Percentiles rank a stretch among this genome's conserved stretches.
These are phyloP conservation scores for Thalassiosira livingstoniorum DNA, from an alignment of 352 stramenopile genomes.

Conservation along the genomic window DNA sequence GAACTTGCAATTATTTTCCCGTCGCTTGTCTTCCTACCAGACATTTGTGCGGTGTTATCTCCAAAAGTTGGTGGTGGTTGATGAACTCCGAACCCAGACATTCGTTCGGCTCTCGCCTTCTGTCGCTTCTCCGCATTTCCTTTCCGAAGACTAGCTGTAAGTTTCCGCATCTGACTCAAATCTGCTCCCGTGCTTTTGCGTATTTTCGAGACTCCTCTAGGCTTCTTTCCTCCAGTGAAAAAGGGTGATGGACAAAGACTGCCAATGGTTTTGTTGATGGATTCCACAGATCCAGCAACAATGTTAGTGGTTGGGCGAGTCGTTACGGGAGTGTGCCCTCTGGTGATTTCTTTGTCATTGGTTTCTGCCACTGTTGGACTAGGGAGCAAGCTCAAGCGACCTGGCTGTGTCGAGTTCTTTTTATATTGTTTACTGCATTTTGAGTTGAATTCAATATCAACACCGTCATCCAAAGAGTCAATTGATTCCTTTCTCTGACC, in stretches of 20 bases:
- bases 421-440: neutral
- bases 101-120: constrained; percentile 22
- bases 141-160: constrained; percentile 51
- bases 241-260: constrained; percentile 53
- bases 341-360: neutral
- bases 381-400: neutral
- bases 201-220: constrained; percentile 2
- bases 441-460: too few relatives aligned
- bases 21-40: too few relatives aligned
- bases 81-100: too few relatives aligned
- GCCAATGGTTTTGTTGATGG: constrained; percentile 27
- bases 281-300: neutral
- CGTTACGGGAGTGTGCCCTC: neutral
- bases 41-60: too few relatives aligned
- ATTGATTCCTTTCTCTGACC: too few relatives aligned
- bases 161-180: constrained; percentile 47
- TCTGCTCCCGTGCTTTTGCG: constrained; percentile 50
- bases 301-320: too few relatives aligned
- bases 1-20: too few relatives aligned
- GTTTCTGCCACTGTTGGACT: neutral
- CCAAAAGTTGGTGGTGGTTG: too few relatives aligned
- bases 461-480: too few relatives aligned
- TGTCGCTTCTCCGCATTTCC: constrained; percentile 37
- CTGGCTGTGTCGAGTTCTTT: neutral
- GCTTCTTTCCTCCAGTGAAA: constrained; percentile 54